A percentile compares a stretch with the other conserved stretches of the same genome.
phyloP scores from a whole-genome alignment of 352 stramenopile genomes.

The Globisporangium radiosum region DNA sequence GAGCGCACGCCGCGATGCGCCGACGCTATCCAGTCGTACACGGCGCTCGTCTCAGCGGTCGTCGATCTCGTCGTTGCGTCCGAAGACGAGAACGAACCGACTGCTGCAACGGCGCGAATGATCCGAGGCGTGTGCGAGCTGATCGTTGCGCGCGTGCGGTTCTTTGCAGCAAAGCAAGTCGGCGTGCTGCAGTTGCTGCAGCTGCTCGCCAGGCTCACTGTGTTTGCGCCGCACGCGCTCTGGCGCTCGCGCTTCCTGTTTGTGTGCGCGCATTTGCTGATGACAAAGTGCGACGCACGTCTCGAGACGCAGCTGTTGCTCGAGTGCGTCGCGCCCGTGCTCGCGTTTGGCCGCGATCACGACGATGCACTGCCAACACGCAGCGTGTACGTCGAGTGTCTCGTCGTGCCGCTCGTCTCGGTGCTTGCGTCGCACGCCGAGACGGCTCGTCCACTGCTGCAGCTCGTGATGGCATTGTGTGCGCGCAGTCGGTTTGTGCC shows the following conservation, averaged over 20 bases:
- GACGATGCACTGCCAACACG: constrained; percentile 9
- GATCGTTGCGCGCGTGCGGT: constrained; percentile 12
- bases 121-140: constrained; percentile 9
- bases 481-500: constrained; percentile 15
- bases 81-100: neutral
- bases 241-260: constrained; percentile 33
- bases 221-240: constrained; percentile 16
- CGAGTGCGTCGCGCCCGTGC: constrained; percentile 17
- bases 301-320: constrained; percentile 44
- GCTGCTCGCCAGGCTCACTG: constrained; percentile 27
- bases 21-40: constrained; percentile 21
- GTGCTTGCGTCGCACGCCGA: constrained; percentile 27
- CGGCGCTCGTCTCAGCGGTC: constrained; percentile 26
- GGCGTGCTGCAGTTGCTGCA: constrained; percentile 41
- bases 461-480: constrained; percentile 28
- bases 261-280: constrained; percentile 31
- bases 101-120: constrained; percentile 1
- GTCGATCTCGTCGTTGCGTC: constrained; percentile 28
- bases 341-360: constrained; percentile 19
- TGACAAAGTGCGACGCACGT: constrained; percentile 15
- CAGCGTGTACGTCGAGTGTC: constrained; percentile 44
- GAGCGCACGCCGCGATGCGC: constrained; percentile 21
- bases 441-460: constrained; percentile 27
- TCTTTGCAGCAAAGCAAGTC: constrained; percentile 23
- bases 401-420: constrained; percentile 48